A percentile compares a stretch with the other conserved stretches of the same genome.
Evolutionary conservation across 495 filamentous ascomycete genomes (phyloP).

Genomic region (Astrothelium subdiscretum): DNA sequence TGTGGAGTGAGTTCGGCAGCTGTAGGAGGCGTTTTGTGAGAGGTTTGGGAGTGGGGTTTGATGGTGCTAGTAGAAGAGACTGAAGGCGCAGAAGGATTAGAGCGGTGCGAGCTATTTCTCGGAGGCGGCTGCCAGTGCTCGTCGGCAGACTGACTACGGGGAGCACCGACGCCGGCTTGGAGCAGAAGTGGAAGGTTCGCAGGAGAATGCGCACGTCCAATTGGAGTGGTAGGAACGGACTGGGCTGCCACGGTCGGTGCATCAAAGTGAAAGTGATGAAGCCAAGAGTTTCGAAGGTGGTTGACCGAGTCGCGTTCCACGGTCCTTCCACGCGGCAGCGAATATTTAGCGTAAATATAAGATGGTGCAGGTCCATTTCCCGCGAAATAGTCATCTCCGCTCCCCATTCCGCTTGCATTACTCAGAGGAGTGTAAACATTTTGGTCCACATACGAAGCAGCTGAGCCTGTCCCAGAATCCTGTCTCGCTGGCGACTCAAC

Average conservation of each 20-base stretch:
- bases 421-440: conserved; percentile 39
- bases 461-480: conserved; percentile 28
- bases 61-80: conserved; percentile 34
- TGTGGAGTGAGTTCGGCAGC: conserved; percentile 58
- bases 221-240: conserved; percentile 17
- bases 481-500: conserved; percentile 30
- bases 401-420: neutral
- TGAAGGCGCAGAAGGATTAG: conserved; percentile 40
- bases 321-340: conserved; percentile 67
- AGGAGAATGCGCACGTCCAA: neutral
- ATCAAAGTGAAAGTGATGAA: conserved; percentile 44
- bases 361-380: conserved; percentile 42
- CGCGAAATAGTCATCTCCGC: neutral
- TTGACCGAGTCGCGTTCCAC: conserved; percentile 59
- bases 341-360: conserved; percentile 74
- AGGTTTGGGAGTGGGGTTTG: conserved; percentile 10
- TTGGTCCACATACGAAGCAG: conserved; percentile 42
- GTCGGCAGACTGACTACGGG: neutral
- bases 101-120: neutral
- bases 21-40: conserved; percentile 18
- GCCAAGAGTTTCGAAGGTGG: conserved; percentile 45
- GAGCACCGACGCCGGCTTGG: neutral
- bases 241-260: conserved; percentile 26
- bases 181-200: neutral
- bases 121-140: neutral